A percentile compares a stretch with the other conserved stretches of the same genome.
Evolutionary conservation across 768 basidiomycete genomes (phyloP).

Genomic region (Naganishia kalamii): DNA sequence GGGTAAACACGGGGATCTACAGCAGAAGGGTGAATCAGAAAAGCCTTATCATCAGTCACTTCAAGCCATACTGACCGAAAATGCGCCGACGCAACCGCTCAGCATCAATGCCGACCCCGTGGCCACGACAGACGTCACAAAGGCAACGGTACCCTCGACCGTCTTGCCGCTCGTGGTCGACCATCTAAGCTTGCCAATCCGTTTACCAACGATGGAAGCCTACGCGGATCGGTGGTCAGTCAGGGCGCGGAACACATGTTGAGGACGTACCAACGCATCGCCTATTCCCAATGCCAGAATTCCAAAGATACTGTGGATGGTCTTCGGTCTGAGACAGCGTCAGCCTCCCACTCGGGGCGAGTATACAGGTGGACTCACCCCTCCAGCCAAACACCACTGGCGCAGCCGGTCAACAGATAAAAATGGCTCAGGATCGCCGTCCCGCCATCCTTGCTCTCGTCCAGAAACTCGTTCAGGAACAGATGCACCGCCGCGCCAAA

Average conservation of each 20-base stretch:
- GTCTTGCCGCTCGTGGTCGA: conserved; percentile 78
- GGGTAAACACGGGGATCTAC: conserved; percentile 63
- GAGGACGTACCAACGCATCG: conserved; percentile 70
- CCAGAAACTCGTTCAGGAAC: conserved; percentile 96
- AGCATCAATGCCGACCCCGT: conserved; percentile 67
- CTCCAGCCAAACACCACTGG: conserved; percentile 90
- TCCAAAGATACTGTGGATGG: conserved; percentile 68
- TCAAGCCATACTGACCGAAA: conserved; percentile 57
- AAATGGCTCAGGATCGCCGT: conserved; percentile 97
- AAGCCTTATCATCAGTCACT: background rate
- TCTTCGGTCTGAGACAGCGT: conserved; percentile 48
- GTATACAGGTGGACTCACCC: conserved; percentile 65
- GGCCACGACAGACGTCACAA: conserved; percentile 62
- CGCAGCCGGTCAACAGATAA: conserved; percentile 91
- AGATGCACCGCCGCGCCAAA: conserved; percentile 87
- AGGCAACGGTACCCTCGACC: conserved; percentile 81
- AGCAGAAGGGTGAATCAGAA: conserved; percentile 5
- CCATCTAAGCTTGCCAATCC: conserved; percentile 75
- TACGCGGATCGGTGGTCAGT: conserved; percentile 35
- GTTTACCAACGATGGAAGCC: conserved; percentile 89
- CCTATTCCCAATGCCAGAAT: conserved; percentile 84
- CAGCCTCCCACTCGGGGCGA: background rate
- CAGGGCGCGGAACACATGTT: background rate
- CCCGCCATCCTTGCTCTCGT: conserved; percentile 77
- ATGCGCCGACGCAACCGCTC: conserved; percentile 62